phyloP scores from a whole-genome alignment of 371 early-diverging fungal species.

The Syncephalastrum contaminatum region DNA sequence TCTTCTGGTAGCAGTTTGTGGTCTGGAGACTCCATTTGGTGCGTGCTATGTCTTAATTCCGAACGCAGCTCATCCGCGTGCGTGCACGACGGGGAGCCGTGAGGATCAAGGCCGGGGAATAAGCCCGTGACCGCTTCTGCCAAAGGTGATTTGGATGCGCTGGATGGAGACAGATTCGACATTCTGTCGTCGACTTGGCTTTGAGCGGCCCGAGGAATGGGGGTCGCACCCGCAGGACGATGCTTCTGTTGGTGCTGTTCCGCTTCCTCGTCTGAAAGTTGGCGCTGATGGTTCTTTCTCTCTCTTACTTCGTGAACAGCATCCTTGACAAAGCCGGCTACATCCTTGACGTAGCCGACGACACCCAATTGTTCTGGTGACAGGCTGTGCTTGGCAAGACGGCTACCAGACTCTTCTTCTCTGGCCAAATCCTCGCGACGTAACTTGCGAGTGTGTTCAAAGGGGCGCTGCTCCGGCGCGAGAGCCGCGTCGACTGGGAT shows the following conservation, averaged over 20 bases:
- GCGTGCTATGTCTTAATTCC: too few species aligned
- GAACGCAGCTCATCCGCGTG: constrained; percentile 12
- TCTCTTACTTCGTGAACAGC: constrained; percentile 29
- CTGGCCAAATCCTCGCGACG: constrained; percentile 8
- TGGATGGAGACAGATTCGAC: not conserved
- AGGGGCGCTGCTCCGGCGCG: constrained; percentile 37
- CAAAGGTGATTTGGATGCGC: constrained; percentile 18
- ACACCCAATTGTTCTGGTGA: constrained; percentile 48
- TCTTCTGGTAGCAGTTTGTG: too few species aligned
- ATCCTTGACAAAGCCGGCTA: constrained; percentile 48
- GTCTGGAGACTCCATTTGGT: too few species aligned
- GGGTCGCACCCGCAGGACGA: not conserved
- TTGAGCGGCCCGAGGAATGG: constrained; percentile 1
- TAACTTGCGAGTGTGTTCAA: constrained; percentile 24
- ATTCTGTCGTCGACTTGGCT: too few species aligned
- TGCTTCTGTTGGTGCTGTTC: constrained; percentile 5
- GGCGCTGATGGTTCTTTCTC: constrained; percentile 10
- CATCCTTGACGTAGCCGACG: constrained; percentile 49
- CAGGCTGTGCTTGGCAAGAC: constrained; percentile 35
- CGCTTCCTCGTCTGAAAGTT: constrained; percentile 14
- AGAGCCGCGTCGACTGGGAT: constrained; percentile 39
- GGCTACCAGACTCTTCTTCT: constrained; percentile 10
- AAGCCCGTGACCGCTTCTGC: constrained; percentile 35
- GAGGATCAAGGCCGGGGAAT: constrained; percentile 29
- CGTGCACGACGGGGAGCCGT: constrained; percentile 1